phyloP scores from a whole-genome alignment of 2,329 filamentous ascomycete genomes.

The Anisogramma anomala region DNA sequence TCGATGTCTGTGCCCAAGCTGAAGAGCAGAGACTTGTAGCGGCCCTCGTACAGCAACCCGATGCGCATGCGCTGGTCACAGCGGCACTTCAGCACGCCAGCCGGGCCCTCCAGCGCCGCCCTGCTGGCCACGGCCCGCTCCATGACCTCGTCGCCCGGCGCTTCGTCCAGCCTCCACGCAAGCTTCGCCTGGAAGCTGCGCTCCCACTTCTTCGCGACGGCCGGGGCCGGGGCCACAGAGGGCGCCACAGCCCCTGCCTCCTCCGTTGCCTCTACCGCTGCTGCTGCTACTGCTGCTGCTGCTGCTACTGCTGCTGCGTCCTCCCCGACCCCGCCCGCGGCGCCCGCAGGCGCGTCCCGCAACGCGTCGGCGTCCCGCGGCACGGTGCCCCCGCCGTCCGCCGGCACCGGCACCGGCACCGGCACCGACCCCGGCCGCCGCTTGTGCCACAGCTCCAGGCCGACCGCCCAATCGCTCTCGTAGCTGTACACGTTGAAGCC shows the following conservation, averaged over 20 bases:
- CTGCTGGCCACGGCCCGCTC: constrained; percentile 8
- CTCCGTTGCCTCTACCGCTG: neutral
- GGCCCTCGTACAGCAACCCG: constrained; percentile 82
- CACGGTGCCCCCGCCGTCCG: neutral
- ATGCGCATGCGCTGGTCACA: constrained; percentile 82
- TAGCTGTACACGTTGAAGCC: constrained; percentile 98
- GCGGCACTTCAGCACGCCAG: constrained; percentile 76
- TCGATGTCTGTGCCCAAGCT: constrained; percentile 82
- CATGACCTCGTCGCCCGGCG: constrained; percentile 23
- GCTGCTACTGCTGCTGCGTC: too few relatives aligned
- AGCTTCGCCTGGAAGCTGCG: constrained; percentile 39
- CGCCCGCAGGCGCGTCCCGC: too few relatives aligned
- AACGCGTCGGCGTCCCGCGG: too few relatives aligned
- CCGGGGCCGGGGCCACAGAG: constrained; percentile 12
- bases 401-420: constrained; percentile 15
- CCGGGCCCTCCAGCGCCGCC: constrained; percentile 9
- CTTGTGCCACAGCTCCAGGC: constrained; percentile 84
- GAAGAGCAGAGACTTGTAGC: constrained; percentile 84
- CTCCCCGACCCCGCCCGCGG: too few relatives aligned
- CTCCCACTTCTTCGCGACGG: constrained; percentile 19
- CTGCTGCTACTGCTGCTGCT: too few relatives aligned
- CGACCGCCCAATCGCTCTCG: constrained; percentile 85
- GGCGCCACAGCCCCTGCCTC: constrained; percentile 4
- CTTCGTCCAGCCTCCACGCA: constrained; percentile 36
- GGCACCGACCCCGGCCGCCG: constrained; percentile 31